Percentiles rank a stretch among this genome's conserved stretches.
Evolutionary conservation across 2,329 filamentous ascomycete species (phyloP).

Genomic region (Penicillium thymicola): DNA sequence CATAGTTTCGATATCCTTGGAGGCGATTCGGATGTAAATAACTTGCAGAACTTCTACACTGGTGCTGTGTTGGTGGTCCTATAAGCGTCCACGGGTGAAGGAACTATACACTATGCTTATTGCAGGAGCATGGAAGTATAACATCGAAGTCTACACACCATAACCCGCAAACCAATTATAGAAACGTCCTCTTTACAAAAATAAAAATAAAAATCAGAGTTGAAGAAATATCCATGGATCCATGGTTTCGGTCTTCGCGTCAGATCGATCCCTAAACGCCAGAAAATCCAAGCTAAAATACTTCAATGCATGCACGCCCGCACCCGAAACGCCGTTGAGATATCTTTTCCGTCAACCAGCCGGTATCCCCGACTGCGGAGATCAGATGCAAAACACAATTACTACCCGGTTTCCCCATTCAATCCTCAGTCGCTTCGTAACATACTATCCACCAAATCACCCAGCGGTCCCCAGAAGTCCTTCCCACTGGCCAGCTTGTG

Average conservation of each 20-base stretch:
- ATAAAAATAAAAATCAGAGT: neutral
- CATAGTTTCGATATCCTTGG: neutral
- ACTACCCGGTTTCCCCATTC: neutral
- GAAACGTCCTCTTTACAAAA: neutral
- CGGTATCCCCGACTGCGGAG: constrained; percentile 1
- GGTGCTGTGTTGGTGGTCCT: neutral
- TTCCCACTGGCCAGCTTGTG: constrained; percentile 87
- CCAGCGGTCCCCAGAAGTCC: constrained; percentile 95
- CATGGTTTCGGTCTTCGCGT: neutral
- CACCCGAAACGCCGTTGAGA: constrained; percentile 22
- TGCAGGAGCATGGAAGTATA: neutral
- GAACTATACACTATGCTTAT: neutral
- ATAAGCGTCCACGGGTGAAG: too few relatives aligned
- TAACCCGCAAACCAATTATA: neutral
- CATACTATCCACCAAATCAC: constrained; percentile 97
- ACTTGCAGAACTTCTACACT: neutral
- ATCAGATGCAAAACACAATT: constrained; percentile 8
- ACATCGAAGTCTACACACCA: neutral
- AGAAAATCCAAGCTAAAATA: constrained; percentile 8
- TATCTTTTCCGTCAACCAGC: constrained; percentile 3
- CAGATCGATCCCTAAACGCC: constrained; percentile 8
- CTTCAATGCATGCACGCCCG: constrained; percentile 16
- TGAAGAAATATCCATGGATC: constrained; percentile 1
- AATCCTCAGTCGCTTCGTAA: constrained; percentile 73
- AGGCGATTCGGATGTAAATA: neutral